These are phyloP conservation scores for Eucalyptus cloeziana DNA, from an alignment of 345 rosid species.

Conservation along the genomic window DNA sequence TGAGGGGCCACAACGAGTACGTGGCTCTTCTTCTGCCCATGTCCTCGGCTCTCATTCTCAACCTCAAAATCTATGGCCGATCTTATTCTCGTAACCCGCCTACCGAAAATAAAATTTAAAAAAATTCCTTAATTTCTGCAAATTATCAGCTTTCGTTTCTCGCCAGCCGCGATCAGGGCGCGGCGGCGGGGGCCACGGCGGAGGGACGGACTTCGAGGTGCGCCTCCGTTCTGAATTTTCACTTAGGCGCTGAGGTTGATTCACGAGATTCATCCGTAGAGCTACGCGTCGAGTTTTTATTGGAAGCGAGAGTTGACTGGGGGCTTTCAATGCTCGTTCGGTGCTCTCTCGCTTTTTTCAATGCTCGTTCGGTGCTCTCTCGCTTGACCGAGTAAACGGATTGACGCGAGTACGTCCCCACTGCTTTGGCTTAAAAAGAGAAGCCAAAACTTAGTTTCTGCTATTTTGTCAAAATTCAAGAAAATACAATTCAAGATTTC, in stretches of 20 bases:
- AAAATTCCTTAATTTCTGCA: neutral
- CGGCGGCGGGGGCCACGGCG: neutral
- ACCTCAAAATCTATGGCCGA: neutral
- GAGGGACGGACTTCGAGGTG: neutral
- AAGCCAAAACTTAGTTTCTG: neutral
- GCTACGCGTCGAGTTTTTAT: neutral
- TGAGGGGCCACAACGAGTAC: no score
- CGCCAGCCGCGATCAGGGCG: neutral
- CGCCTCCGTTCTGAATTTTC: neutral
- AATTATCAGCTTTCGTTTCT: neutral
- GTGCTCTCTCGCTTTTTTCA: neutral
- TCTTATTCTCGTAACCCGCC: neutral
- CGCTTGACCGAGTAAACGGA: no score
- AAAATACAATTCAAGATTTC: no score
- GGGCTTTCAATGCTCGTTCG: neutral
- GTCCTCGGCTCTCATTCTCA: neutral
- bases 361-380: neutral
- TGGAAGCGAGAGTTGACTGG: neutral
- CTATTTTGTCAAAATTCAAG: neutral
- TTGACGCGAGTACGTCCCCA: neutral
- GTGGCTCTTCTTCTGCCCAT: no score
- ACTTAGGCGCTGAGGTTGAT: neutral
- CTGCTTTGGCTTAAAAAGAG: neutral
- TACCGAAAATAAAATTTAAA: no score
- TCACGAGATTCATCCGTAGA: neutral